phyloP scores from a whole-genome alignment of 2,329 filamentous ascomycete species.

The Epichloe scottii region DNA sequence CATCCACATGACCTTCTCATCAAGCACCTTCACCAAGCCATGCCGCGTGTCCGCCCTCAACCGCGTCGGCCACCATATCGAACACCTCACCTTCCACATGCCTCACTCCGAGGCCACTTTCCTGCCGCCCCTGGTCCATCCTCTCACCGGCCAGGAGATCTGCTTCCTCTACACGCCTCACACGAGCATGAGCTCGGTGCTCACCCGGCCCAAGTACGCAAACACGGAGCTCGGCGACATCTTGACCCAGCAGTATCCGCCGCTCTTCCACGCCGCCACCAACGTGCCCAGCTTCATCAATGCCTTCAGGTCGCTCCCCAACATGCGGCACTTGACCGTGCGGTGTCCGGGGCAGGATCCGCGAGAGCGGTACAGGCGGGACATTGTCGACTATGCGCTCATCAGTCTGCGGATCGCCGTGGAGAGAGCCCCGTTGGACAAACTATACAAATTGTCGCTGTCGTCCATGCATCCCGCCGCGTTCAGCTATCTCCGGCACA shows the following conservation, averaged over 20 bases:
- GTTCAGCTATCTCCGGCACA: slow-evolving; percentile 65
- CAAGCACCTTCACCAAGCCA: slow-evolving; percentile 64
- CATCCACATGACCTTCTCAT: slow-evolving; percentile 56
- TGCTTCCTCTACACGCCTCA: slow-evolving; percentile 74
- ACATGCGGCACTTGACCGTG: slow-evolving; percentile 62
- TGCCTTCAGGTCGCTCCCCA: slow-evolving; percentile 55
- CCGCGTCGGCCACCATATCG: slow-evolving; percentile 66
- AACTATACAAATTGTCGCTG: slow-evolving; percentile 58
- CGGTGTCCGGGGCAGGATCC: slow-evolving; percentile 62
- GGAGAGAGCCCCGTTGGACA: slow-evolving; percentile 55
- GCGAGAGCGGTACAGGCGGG: slow-evolving; percentile 58
- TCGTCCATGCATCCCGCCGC: slow-evolving; percentile 62
- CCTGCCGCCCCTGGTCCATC: slow-evolving; percentile 72
- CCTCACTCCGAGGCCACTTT: slow-evolving; percentile 69
- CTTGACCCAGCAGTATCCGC: slow-evolving; percentile 75
- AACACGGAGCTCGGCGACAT: slow-evolving; percentile 68
- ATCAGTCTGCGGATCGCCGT: slow-evolving; percentile 76
- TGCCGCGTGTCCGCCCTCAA: slow-evolving; percentile 61
- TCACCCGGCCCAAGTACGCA: slow-evolving; percentile 64
- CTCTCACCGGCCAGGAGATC: slow-evolving; percentile 62
- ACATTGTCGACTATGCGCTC: slow-evolving; percentile 76
- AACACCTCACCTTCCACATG: slow-evolving; percentile 65
- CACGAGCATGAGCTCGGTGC: slow-evolving; percentile 47
- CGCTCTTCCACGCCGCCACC: slow-evolving; percentile 78
- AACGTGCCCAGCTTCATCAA: slow-evolving; percentile 76